A percentile compares a stretch with the other conserved stretches of the same genome.
Evolutionary conservation across 2,329 filamentous ascomycete genomes (phyloP).

Genomic region (Coccinonectria pachysandricola): DNA sequence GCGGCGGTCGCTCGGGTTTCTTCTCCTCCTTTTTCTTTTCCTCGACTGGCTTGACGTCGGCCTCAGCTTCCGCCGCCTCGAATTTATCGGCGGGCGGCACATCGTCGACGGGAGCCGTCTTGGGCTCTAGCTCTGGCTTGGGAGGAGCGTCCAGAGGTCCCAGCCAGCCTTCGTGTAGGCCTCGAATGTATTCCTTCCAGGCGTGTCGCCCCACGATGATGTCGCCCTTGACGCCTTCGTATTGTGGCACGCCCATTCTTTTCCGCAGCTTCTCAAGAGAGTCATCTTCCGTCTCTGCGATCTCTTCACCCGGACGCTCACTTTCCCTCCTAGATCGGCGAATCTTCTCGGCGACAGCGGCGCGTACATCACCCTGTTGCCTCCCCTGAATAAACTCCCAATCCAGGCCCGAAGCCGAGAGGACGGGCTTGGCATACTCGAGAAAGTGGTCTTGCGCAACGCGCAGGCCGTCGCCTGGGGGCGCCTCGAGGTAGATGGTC

Average conservation of each 20-base stretch:
- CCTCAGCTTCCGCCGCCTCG: constrained; percentile 23
- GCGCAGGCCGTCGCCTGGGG: constrained; percentile 76
- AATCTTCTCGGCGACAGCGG: constrained; percentile 77
- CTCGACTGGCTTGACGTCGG: too few species aligned
- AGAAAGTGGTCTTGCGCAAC: constrained; percentile 89
- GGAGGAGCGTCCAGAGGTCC: constrained; percentile 63
- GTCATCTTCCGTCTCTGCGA: constrained; percentile 39
- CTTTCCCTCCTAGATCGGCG: constrained; percentile 57
- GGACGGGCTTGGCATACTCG: constrained; percentile 87
- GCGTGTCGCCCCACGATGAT: constrained; percentile 82
- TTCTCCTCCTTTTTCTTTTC: constrained; percentile 37
- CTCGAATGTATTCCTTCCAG: constrained; percentile 95
- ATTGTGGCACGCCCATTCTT: constrained; percentile 58
- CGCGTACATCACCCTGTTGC: constrained; percentile 84
- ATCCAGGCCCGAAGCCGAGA: constrained; percentile 82
- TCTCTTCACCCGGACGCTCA: constrained; percentile 37
- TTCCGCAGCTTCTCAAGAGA: constrained; percentile 53
- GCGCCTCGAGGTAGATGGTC: constrained; percentile 75
- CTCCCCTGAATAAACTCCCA: constrained; percentile 94
- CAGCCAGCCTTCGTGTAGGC: constrained; percentile 92
- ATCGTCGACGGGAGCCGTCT: constrained; percentile 16
- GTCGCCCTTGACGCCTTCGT: constrained; percentile 68
- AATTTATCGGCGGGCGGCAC: constrained; percentile 13
- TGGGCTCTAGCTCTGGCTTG: constrained; percentile 17
- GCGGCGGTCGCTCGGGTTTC: constrained; percentile 48